phyloP scores from a whole-genome alignment of 176 grass and related monocot species.

The Triticum urartu region DNA sequence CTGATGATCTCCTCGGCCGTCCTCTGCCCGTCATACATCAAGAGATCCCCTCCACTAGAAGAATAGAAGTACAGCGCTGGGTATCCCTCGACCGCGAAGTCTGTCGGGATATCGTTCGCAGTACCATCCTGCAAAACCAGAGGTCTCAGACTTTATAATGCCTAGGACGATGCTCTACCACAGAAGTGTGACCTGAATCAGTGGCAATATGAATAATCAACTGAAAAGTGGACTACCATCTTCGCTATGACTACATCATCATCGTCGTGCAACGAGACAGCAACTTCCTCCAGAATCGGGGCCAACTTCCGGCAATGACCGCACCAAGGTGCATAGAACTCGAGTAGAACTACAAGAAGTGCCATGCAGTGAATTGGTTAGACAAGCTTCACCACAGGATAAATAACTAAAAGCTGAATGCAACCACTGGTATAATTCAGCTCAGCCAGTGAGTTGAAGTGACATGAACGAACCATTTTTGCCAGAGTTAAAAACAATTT shows the following conservation, averaged over 20 bases:
- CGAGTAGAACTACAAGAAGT: constrained; percentile 56
- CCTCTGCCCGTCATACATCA: constrained; percentile 44
- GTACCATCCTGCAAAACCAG: constrained; percentile 67
- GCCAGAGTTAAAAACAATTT: constrained; percentile 69
- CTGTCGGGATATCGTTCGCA: constrained; percentile 58
- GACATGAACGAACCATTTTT: constrained; percentile 73
- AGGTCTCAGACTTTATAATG: neutral
- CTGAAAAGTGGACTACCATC: constrained; percentile 55
- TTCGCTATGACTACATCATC: constrained; percentile 77
- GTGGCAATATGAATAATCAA: neutral
- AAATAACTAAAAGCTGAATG: neutral
- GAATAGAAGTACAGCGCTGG: constrained; percentile 75
- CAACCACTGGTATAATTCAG: neutral
- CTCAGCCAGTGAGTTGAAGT: neutral
- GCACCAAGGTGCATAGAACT: constrained; percentile 97
- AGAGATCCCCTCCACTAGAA: constrained; percentile 53
- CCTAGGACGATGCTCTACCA: neutral
- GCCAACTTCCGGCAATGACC: constrained; percentile 71
- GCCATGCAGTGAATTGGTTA: neutral
- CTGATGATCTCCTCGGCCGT: constrained; percentile 50
- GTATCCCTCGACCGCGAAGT: constrained; percentile 56
- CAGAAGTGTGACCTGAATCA: neutral
- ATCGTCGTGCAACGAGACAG: constrained; percentile 54
- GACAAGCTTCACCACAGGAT: neutral
- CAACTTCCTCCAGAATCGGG: constrained; percentile 77